Percentiles rank a stretch among this genome's conserved stretches.
Conservation (phyloP, 2,329 filamentous ascomycete genomes). For the Ceratocystis huliohia region DNA sequence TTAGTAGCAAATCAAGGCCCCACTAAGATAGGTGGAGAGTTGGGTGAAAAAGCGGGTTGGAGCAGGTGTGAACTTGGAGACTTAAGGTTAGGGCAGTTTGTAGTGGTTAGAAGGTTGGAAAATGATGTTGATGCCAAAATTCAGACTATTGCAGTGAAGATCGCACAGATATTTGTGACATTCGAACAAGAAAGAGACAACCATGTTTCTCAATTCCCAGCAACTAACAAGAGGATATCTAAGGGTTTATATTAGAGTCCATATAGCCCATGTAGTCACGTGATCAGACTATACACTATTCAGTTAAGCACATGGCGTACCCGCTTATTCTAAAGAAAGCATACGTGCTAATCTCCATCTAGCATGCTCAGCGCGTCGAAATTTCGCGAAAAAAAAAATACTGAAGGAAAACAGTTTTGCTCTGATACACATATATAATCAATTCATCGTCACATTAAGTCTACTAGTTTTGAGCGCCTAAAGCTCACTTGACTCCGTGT, state of each 20-base stretch:
- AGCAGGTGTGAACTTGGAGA: not conserved
- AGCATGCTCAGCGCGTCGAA: conserved; percentile 3
- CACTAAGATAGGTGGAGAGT: not conserved
- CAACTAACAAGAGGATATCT: too few species aligned
- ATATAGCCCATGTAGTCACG: not conserved
- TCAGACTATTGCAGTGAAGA: too few species aligned
- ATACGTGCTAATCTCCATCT: not conserved
- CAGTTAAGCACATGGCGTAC: not conserved
- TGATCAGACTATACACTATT: not conserved
- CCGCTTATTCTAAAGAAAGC: not conserved
- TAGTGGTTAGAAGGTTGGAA: too few species aligned
- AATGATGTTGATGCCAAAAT: too few species aligned
- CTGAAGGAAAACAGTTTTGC: too few species aligned
- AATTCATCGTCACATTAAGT: not conserved
- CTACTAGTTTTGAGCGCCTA: not conserved
- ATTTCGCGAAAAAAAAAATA: conserved; percentile 11
- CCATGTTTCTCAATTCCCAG: not conserved
- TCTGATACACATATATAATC: not conserved
- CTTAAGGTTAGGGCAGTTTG: not conserved
- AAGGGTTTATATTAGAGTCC: not conserved
- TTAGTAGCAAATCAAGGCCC: not conserved
- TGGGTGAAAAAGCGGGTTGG: not conserved
- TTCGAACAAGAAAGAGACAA: not conserved
- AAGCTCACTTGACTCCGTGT: not conserved
- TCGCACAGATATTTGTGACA: not conserved